Conservation (phyloP, 108 stramenopile genomes). For the Licmophora abbreviata region DNA sequence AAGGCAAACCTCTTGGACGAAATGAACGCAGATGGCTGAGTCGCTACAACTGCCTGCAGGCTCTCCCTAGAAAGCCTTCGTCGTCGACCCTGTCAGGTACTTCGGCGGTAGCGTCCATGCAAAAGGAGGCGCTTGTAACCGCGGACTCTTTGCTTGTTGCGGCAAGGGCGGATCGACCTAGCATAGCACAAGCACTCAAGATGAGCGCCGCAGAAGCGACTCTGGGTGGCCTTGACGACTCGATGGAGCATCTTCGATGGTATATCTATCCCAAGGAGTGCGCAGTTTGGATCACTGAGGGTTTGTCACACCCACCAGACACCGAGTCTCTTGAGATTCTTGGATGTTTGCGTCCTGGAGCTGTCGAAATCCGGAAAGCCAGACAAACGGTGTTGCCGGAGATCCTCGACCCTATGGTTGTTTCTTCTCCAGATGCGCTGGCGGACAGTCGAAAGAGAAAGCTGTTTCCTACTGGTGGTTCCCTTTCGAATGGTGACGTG, state of each 20-base stretch:
- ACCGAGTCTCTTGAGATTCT: slow-evolving; percentile 38
- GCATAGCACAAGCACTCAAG: slow-evolving; percentile 63
- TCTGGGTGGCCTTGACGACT: slow-evolving; percentile 20
- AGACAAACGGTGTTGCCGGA: too few species aligned
- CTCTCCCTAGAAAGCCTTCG: neutral
- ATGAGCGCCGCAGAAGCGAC: slow-evolving; percentile 43
- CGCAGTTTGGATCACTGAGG: slow-evolving; percentile 35
- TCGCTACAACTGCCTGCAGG: slow-evolving; percentile 42
- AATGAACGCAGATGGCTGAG: slow-evolving; percentile 70
- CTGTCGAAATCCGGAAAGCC: slow-evolving; percentile 6
- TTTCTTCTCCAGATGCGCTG: too few species aligned
- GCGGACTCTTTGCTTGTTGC: slow-evolving; percentile 50
- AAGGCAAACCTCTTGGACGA: slow-evolving; percentile 69
- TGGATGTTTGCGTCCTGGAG: slow-evolving; percentile 36
- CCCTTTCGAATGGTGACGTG: neutral
- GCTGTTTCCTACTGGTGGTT: too few species aligned
- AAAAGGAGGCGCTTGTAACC: slow-evolving; percentile 41
- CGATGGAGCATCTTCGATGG: slow-evolving; percentile 68
- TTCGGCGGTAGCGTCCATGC: slow-evolving; percentile 7
- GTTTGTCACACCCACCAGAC: slow-evolving; percentile 38
- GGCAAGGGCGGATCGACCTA: slow-evolving; percentile 45
- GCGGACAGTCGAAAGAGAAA: too few species aligned
- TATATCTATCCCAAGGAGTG: slow-evolving; percentile 70
- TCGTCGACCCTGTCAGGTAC: neutral
- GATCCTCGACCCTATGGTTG: too few species aligned